These are phyloP conservation scores for Papilionanthe hybrid DNA, from an alignment of 116 monocot genomes.

Conservation along the genomic window DNA sequence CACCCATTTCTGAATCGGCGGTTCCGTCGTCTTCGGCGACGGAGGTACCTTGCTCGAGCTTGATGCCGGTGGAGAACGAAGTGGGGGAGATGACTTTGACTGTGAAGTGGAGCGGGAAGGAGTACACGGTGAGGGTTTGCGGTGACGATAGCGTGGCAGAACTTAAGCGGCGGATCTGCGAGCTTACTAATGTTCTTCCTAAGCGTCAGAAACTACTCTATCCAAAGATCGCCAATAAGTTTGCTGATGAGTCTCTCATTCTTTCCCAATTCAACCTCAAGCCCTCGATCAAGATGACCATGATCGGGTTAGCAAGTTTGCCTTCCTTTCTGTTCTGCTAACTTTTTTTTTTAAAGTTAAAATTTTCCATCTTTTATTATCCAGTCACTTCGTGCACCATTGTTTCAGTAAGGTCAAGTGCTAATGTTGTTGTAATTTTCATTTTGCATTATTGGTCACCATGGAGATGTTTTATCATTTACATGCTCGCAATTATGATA, in stretches of 20 bases:
- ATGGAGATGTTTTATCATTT: too few species aligned
- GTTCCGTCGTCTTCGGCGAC: slow-evolving; percentile 1
- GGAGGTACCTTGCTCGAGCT: background rate
- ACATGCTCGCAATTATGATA: too few species aligned
- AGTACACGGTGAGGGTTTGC: slow-evolving; percentile 74
- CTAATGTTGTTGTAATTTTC: too few species aligned
- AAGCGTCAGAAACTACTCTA: slow-evolving; percentile 98
- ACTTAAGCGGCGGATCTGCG: slow-evolving; percentile 93
- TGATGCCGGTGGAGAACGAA: slow-evolving; percentile 20
- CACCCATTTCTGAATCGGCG: background rate
- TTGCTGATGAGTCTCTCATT: slow-evolving; percentile 68
- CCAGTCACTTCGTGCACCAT: too few species aligned
- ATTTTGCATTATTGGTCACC: too few species aligned
- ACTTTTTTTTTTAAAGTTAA: too few species aligned
- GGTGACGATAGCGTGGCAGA: slow-evolving; percentile 88
- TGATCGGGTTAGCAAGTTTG: too few species aligned
- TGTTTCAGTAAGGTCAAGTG: too few species aligned
- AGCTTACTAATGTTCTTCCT: slow-evolving; percentile 80
- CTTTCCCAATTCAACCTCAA: slow-evolving; percentile 73
- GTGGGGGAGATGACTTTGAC: slow-evolving; percentile 81
- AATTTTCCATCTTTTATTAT: too few species aligned
- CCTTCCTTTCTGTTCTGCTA: too few species aligned
- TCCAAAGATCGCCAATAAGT: slow-evolving; percentile 75
- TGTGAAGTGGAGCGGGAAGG: slow-evolving; percentile 79
- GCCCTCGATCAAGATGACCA: slow-evolving; percentile 29